A percentile compares a stretch with the other conserved stretches of the same genome.
These are phyloP conservation scores for Nymphaea thermarum DNA, from an alignment of 164 flowering plant genomes.

Conservation along the genomic window DNA sequence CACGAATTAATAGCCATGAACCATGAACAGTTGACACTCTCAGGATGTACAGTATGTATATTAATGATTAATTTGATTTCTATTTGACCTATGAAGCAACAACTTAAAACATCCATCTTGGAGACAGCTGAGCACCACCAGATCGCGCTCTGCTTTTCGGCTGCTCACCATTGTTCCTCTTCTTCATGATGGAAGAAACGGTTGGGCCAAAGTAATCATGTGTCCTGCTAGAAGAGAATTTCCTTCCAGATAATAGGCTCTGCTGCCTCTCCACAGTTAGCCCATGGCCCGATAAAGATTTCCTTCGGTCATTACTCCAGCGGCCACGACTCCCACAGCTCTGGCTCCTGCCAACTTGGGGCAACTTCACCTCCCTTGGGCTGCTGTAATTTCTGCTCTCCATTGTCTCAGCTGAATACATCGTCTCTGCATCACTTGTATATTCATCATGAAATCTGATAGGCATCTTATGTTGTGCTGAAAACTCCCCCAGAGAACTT, in stretches of 20 bases:
- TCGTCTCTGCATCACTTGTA: constrained; percentile 82
- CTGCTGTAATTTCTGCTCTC: constrained; percentile 81
- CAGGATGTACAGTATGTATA: background rate
- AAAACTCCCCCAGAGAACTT: background rate
- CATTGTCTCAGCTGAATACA: constrained; percentile 97
- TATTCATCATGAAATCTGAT: constrained; percentile 9
- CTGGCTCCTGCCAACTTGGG: constrained; percentile 77
- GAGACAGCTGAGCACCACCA: constrained; percentile 55
- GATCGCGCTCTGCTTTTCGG: constrained; percentile 32
- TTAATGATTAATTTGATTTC: background rate
- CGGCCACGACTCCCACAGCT: constrained; percentile 78
- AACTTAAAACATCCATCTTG: constrained; percentile 66
- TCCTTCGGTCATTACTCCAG: constrained; percentile 47
- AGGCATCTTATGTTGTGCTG: background rate
- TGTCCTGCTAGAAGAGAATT: constrained; percentile 32
- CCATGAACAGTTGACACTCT: too few relatives aligned
- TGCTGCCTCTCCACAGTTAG: constrained; percentile 38
- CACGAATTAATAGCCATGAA: too few relatives aligned
- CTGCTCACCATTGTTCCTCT: constrained; percentile 40
- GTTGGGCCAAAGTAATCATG: constrained; percentile 79
- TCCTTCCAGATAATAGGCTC: constrained; percentile 51
- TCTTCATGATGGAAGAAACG: constrained; percentile 88
- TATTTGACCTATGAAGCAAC: background rate
- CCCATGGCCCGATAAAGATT: constrained; percentile 5
- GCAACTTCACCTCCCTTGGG: constrained; percentile 35